phyloP scores from a whole-genome alignment of 371 early-diverging fungal genomes.

The Mucor saturninus region DNA sequence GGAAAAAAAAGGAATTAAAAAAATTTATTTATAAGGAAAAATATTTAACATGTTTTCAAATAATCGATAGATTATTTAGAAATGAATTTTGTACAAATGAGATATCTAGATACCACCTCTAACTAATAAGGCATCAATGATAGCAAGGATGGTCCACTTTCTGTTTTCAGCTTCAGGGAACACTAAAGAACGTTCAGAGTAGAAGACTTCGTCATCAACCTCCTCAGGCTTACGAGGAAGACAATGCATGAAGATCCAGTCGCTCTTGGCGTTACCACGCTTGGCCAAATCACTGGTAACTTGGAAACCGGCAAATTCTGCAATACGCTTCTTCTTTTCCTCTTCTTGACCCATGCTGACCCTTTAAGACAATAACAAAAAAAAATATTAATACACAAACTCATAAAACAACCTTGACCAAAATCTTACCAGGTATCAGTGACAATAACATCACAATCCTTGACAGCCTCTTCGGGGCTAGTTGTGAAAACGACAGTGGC shows the following conservation, averaged over 20 bases:
- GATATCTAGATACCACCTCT: slow-evolving; percentile 43
- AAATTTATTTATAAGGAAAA: slow-evolving; percentile 1
- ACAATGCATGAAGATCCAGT: slow-evolving; percentile 97
- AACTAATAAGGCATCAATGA: slow-evolving; percentile 74
- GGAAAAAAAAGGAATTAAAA: not conserved
- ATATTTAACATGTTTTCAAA: slow-evolving; percentile 1
- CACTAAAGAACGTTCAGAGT: slow-evolving; percentile 89
- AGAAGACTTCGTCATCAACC: slow-evolving; percentile 96
- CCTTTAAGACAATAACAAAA: slow-evolving; percentile 33
- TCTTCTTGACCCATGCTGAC: slow-evolving; percentile 96
- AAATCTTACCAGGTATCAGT: slow-evolving; percentile 90
- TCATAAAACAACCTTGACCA: not conserved
- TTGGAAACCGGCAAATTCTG: slow-evolving; percentile 88
- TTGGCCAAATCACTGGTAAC: slow-evolving; percentile 82
- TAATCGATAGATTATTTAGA: not conserved
- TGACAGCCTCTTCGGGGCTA: slow-evolving; percentile 80
- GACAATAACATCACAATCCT: slow-evolving; percentile 85
- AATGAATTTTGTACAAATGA: slow-evolving; percentile 6
- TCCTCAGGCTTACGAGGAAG: slow-evolving; percentile 95
- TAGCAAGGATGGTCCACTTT: slow-evolving; percentile 94
- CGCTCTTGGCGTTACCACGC: slow-evolving; percentile 75
- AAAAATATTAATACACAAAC: not conserved
- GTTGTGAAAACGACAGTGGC: slow-evolving; percentile 64
- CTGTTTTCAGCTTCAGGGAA: slow-evolving; percentile 97
- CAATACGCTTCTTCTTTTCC: slow-evolving; percentile 82